Evolutionary conservation across 176 grass and related monocot genomes (phyloP).

Genomic region (Poa pratensis): DNA sequence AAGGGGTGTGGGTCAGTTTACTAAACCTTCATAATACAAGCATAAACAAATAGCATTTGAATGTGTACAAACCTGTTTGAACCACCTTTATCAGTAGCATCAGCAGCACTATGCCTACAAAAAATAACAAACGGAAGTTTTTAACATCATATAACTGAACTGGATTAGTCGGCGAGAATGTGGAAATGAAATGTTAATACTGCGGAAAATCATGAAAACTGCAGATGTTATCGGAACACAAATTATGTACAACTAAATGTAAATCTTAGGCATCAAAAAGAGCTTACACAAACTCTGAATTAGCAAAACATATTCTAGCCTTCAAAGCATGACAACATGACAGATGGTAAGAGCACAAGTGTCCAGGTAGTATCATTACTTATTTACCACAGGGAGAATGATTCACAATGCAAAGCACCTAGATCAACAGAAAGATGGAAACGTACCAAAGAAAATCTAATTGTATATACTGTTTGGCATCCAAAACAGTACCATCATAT

Average conservation of each 20-base stretch:
- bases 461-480: background rate
- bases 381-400: background rate
- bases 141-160: background rate
- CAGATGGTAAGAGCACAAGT: background rate
- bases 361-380: background rate
- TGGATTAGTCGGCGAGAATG: background rate
- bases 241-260: background rate
- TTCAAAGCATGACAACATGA: background rate
- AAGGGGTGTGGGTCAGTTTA: background rate
- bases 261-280: background rate
- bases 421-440: background rate
- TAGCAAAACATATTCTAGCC: background rate
- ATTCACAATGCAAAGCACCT: slow-evolving; percentile 11
- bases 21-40: background rate
- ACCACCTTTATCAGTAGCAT: background rate
- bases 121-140: background rate
- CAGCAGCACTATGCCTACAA: background rate
- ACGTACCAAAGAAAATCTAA: too few relatives aligned
- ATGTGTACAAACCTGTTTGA: slow-evolving; percentile 14
- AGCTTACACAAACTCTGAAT: background rate
- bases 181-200: background rate
- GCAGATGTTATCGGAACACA: background rate
- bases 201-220: background rate
- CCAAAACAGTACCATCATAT: background rate
- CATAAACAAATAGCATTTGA: background rate